A percentile compares a stretch with the other conserved stretches of the same genome.
Conservation (phyloP, 345 rosid species). For the Eucalyptus marginata region DNA sequence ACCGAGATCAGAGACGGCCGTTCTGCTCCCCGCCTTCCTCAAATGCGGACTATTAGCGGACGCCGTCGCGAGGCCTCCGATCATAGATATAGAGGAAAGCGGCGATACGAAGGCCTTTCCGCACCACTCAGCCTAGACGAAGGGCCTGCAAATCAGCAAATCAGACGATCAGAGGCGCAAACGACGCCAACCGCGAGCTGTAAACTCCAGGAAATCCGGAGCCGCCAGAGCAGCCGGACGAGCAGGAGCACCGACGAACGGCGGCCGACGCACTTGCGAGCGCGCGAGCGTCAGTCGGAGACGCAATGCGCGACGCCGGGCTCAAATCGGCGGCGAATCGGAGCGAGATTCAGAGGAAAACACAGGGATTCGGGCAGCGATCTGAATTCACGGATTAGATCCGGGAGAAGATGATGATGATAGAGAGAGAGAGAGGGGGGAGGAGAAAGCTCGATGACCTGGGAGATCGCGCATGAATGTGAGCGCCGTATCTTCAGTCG, state of each 20-base stretch:
- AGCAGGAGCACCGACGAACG: background rate
- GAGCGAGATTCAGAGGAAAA: background rate
- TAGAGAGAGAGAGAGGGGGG: background rate
- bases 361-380: background rate
- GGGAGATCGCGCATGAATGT: background rate
- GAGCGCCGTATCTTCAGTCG: background rate
- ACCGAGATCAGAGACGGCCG: constrained; percentile 61
- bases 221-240: background rate
- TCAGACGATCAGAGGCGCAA: background rate
- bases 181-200: background rate
- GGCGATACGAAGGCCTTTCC: background rate
- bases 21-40: constrained; percentile 82
- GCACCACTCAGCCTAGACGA: background rate
- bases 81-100: constrained; percentile 34
- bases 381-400: background rate
- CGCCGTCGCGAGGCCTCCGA: constrained; percentile 44
- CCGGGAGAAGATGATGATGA: background rate
- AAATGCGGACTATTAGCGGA: constrained; percentile 60
- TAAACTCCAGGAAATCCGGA: background rate
- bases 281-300: background rate
- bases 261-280: background rate
- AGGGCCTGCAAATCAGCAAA: background rate
- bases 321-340: background rate
- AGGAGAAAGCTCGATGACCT: background rate
- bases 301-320: background rate